Conservation (phyloP, 2,329 filamentous ascomycete genomes). For the Ophiosphaerella korrae region DNA sequence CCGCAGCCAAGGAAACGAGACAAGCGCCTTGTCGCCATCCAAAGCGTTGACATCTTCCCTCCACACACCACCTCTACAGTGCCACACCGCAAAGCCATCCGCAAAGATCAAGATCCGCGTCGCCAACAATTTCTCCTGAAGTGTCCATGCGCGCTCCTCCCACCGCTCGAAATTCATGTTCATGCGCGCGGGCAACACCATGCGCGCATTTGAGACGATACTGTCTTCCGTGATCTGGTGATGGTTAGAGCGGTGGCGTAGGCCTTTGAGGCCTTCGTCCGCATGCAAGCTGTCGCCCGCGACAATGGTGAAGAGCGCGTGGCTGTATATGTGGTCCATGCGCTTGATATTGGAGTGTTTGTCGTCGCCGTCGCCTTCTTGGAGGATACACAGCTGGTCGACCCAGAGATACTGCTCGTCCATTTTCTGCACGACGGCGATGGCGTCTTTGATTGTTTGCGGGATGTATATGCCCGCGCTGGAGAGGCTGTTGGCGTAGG, state of each 20-base stretch:
- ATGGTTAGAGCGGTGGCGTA: neutral
- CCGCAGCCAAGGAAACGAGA: constrained; percentile 1
- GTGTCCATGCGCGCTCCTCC: constrained; percentile 1
- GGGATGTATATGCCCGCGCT: neutral
- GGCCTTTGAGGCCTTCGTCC: neutral
- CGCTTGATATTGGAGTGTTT: neutral
- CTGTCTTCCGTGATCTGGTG: neutral
- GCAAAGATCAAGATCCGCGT: neutral
- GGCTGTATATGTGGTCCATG: constrained; percentile 3
- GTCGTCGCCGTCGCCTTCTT: neutral
- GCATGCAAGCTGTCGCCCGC: neutral
- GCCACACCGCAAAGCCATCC: neutral
- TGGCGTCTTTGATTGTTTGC: neutral
- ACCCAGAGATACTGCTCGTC: constrained; percentile 5
- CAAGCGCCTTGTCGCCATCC: neutral
- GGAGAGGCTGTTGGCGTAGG: neutral
- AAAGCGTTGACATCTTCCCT: constrained; percentile 1
- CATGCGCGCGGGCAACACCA: neutral
- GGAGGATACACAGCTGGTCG: constrained; percentile 3
- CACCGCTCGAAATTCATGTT: neutral
- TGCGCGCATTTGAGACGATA: neutral
- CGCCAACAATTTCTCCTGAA: constrained; percentile 3
- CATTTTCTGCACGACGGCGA: neutral
- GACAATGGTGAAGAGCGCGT: constrained; percentile 2
- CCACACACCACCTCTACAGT: neutral